phyloP scores from a whole-genome alignment of 768 basidiomycete species.

The Mrakia gelida region DNA sequence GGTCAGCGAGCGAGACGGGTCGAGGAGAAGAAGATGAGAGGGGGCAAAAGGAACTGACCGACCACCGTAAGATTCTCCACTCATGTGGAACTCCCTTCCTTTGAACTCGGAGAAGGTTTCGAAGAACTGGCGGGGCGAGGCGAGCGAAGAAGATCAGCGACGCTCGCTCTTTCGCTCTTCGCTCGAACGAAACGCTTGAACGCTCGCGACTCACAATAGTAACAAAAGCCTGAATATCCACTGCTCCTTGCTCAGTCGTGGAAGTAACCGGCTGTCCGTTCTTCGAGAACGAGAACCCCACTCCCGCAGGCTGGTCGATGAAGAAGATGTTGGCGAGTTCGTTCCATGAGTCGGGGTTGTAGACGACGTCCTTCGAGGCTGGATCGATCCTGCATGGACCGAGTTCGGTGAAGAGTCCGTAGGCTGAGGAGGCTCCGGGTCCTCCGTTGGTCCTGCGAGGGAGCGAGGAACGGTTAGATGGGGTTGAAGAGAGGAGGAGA shows the following conservation, averaged over 20 bases:
- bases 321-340: constrained; percentile 34
- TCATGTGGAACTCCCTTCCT: constrained; percentile 60
- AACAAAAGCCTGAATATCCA: constrained; percentile 66
- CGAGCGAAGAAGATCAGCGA: background rate
- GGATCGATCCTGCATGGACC: constrained; percentile 12
- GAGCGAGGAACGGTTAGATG: background rate
- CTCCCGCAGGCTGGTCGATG: constrained; percentile 36
- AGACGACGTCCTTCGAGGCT: background rate
- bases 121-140: constrained; percentile 50
- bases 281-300: constrained; percentile 34
- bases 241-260: constrained; percentile 63
- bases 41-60: background rate
- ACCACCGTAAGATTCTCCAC: constrained; percentile 54
- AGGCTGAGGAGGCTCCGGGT: background rate
- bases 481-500: background rate
- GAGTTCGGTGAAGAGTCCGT: constrained; percentile 13
- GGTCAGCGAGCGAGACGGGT: background rate
- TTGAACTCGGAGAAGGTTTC: constrained; percentile 68
- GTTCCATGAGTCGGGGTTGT: constrained; percentile 34
- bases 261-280: constrained; percentile 29
- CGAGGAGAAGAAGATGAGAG: background rate
- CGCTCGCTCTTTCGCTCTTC: background rate
- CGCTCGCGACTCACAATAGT: constrained; percentile 50
- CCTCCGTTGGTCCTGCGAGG: constrained; percentile 11
- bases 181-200: no score